Evolutionary conservation across 208 protist species (phyloP), one percentile per base, ranked within the genome.

Genomic region (Angomonas deanei): DNA sequence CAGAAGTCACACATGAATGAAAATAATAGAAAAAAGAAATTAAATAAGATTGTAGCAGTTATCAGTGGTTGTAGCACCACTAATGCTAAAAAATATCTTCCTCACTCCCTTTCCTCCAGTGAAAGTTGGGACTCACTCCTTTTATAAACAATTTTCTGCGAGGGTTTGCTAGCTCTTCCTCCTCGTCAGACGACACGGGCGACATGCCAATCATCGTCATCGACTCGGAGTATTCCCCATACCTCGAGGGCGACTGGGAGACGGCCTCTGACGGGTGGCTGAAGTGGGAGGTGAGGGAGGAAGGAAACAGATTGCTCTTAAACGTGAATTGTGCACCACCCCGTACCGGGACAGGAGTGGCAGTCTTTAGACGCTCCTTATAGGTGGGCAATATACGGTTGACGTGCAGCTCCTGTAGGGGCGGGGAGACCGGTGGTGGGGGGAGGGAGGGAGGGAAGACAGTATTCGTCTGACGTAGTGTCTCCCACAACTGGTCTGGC

Each of bases 41-140:
- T 17, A 28, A 53, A 15, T 26, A n/a, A n/a, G n/a, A n/a, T n/a
- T n/a, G 19, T 52, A 52, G 47, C 47, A 52, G n/a, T n/a, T n/a
- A n/a, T n/a, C n/a, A n/a, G n/a, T n/a, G n/a, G n/a, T n/a, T n/a
- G n/a, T n/a, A n/a, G n/a, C n/a, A n/a, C n/a, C n/a, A n/a, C n/a
- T n/a, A n/a, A n/a, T 42, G 19, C 46, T 60, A 60, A 46, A 60
- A 60, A 48, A 60, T 39, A 15, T 60, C 55, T 28, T 60, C 55
- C 17, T 60, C 55, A 1, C 31, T 39, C 21, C 46, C 55, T 30
- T 24, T 48, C 0, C 19, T 24, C 55, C 55, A 60, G 8, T 4
- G 17, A 50, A 50, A 50, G 8, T 23, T 4, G 19, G 42, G 3
- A 23, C 23, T 19, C 23, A 50, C 13, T 23, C 23, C 42, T 50